Percentiles rank a stretch among this genome's conserved stretches.
Conservation (phyloP, 371 early-diverging fungal species). For the Mucor mucedo region DNA sequence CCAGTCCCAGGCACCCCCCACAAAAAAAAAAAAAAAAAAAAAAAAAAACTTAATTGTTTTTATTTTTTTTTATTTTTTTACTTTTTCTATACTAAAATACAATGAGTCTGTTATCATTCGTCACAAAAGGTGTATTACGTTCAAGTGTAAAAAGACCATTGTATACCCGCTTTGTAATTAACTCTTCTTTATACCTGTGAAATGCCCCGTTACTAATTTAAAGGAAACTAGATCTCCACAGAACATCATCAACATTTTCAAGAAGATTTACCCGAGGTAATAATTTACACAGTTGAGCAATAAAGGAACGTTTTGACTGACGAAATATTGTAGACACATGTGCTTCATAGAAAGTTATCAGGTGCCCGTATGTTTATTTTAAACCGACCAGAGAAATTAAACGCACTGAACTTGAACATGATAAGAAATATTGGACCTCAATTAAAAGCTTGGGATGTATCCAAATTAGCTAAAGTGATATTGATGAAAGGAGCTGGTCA, state of each 20-base stretch:
- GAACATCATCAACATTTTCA: constrained; percentile 23
- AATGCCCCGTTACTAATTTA: neutral
- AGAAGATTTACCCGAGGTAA: constrained; percentile 28
- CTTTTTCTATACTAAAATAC: neutral
- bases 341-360: constrained; percentile 61
- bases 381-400: constrained; percentile 88
- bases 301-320: neutral
- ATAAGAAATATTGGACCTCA: constrained; percentile 85
- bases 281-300: neutral
- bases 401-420: constrained; percentile 91
- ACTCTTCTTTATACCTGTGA: neutral
- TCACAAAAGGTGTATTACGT: neutral
- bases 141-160: constrained; percentile 1
- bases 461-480: constrained; percentile 88
- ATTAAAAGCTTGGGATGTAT: constrained; percentile 88
- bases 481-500: constrained; percentile 77
- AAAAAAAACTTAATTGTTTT: neutral
- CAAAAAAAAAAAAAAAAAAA: neutral
- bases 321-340: constrained; percentile 48
- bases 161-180: constrained; percentile 1
- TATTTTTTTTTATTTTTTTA: neutral
- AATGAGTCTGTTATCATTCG: constrained; percentile 3
- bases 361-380: constrained; percentile 74
- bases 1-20: constrained; percentile 2
- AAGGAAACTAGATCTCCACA: constrained; percentile 21